phyloP scores from a whole-genome alignment of 2,329 filamentous ascomycete species.

The Elsinoe ampelina region DNA sequence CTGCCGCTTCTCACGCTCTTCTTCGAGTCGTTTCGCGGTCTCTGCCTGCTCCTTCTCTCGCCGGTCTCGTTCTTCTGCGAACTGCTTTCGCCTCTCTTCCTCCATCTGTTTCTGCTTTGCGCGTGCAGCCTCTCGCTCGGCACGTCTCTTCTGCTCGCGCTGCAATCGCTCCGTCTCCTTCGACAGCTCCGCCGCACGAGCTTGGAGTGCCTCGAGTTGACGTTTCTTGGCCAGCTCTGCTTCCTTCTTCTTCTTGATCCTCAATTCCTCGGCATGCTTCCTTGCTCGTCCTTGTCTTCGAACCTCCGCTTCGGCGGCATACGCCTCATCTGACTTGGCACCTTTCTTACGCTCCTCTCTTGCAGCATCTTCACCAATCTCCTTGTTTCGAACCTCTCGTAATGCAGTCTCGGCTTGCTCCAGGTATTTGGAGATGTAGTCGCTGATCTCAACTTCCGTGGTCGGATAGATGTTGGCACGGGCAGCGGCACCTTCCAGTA shows the following conservation, averaged over 20 bases:
- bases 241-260: constrained; percentile 49
- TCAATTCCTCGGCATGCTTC: constrained; percentile 50
- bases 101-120: constrained; percentile 40
- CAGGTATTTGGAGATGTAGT: constrained; percentile 56
- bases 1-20: constrained; percentile 35
- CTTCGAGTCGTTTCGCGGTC: constrained; percentile 42
- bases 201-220: constrained; percentile 41
- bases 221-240: constrained; percentile 52
- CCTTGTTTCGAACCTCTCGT: constrained; percentile 55
- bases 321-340: constrained; percentile 64
- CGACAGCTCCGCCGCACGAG: constrained; percentile 37
- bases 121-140: constrained; percentile 41
- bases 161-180: constrained; percentile 35
- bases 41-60: constrained; percentile 38
- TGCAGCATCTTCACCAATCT: constrained; percentile 62
- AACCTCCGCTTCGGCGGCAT: constrained; percentile 55
- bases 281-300: constrained; percentile 53
- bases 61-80: constrained; percentile 41
- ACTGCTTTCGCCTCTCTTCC: constrained; percentile 44
- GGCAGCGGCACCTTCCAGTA: constrained; percentile 71
- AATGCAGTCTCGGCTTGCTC: constrained; percentile 59
- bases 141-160: constrained; percentile 39
- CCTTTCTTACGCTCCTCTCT: constrained; percentile 56
- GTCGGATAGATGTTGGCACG: constrained; percentile 66
- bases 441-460: constrained; percentile 57